Evolutionary conservation across 768 basidiomycete genomes (phyloP).

Genomic region (Leccinum subgranulosum): DNA sequence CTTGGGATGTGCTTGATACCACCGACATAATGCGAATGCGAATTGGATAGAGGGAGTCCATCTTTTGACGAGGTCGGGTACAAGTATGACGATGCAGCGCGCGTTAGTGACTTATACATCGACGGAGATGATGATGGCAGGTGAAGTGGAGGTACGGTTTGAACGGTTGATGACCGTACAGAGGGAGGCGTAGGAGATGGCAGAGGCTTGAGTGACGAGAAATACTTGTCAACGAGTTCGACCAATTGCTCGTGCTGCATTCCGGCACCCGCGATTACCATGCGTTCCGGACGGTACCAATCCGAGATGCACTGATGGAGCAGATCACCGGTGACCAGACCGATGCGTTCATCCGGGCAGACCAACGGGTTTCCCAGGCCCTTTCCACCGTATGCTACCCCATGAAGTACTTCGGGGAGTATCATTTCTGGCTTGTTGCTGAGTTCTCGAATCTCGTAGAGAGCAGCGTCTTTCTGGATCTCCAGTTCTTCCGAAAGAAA

Average conservation of each 20-base stretch:
- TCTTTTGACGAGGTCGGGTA: conserved; percentile 37
- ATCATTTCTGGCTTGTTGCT: conserved; percentile 88
- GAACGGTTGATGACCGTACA: conserved; percentile 29
- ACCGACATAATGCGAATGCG: conserved; percentile 70
- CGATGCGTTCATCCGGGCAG: conserved; percentile 82
- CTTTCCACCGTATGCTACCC: conserved; percentile 72
- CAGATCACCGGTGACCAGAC: conserved; percentile 55
- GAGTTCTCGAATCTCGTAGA: conserved; percentile 89
- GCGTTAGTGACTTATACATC: conserved; percentile 64
- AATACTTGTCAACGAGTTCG: conserved; percentile 79
- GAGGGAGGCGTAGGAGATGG: conserved; percentile 23
- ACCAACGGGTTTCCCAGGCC: conserved; percentile 89
- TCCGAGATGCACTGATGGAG: conserved; percentile 64
- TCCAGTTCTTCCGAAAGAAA: conserved; percentile 78
- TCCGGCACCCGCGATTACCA: conserved; percentile 94
- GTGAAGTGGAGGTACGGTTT: conserved; percentile 51
- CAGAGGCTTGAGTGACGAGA: conserved; percentile 59
- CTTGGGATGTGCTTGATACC: conserved; percentile 73
- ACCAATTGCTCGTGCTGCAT: conserved; percentile 89
- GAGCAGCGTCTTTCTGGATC: conserved; percentile 80
- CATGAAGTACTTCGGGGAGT: conserved; percentile 86
- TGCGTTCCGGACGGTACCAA: conserved; percentile 92
- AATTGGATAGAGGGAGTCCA: conserved; percentile 13
- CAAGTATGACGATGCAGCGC: conserved; percentile 73
- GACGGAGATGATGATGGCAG: conserved; percentile 53